These are phyloP conservation scores for Violaceomyces palustris DNA, from an alignment of 1,284 basidiomycete genomes.

Conservation along the genomic window DNA sequence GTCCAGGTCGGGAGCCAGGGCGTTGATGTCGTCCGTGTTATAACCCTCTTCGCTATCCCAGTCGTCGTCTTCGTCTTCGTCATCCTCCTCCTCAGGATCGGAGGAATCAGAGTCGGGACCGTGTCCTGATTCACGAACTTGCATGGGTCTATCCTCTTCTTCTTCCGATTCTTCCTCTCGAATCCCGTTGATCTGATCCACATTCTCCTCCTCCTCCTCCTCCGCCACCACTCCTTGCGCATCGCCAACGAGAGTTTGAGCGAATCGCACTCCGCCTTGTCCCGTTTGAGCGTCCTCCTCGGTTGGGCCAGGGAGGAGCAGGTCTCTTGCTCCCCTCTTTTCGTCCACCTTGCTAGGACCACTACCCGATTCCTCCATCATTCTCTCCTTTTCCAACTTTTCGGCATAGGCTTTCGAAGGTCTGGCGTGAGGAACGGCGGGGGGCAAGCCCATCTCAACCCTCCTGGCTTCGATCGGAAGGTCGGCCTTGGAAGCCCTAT, in stretches of 20 bases:
- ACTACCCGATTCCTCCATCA: neutral
- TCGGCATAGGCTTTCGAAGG: conserved; percentile 48
- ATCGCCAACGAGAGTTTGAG: conserved; percentile 1
- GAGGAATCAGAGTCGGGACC: conserved; percentile 13
- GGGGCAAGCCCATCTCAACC: conserved; percentile 37
- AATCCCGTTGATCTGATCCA: conserved; percentile 9
- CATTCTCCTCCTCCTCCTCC: conserved; percentile 10
- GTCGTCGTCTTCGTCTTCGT: conserved; percentile 29
- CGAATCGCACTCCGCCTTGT: conserved; percentile 6
- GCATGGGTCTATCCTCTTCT: conserved; percentile 24
- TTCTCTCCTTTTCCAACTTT: conserved; percentile 23
- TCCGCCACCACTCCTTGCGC: conserved; percentile 4
- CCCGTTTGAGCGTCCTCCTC: conserved; percentile 2
- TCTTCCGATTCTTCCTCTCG: conserved; percentile 64
- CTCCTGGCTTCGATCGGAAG: conserved; percentile 6
- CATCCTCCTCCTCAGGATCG: conserved; percentile 54
- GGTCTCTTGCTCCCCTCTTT: neutral
- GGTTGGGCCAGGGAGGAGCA: too few relatives aligned
- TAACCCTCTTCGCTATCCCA: conserved; percentile 43
- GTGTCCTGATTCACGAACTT: conserved; percentile 23
- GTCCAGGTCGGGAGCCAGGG: conserved; percentile 34
- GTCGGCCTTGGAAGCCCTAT: neutral
- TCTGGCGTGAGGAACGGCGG: conserved; percentile 44
- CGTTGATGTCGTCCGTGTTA: conserved; percentile 39
- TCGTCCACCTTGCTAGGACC: conserved; percentile 1